Base-by-base conservation (phyloP, 2,329 filamentous ascomycete species). In the Bertia moriformis region DNA sequence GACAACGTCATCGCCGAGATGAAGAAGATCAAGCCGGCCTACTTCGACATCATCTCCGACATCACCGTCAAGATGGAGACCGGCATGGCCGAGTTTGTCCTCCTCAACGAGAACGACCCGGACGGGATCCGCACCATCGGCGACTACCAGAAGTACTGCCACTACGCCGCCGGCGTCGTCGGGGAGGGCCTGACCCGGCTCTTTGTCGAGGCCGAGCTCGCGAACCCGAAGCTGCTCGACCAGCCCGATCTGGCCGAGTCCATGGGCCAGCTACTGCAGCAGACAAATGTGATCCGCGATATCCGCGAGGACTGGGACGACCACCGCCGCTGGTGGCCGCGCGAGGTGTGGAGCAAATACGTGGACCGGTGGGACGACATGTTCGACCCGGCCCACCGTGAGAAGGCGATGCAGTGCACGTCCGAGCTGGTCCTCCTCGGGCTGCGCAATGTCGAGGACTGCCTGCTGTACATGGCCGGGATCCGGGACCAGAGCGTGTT, bases 231-330 rank as follows among this genome's bases (percentile, higher is more conserved):
- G 41, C 71, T 98, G 39, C 65, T 89, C 39, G 72, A 88, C 45
- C 76, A 85, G 39, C 78, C 83, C 22, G 68, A 85, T 44, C 72
- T 98, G 38, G 84, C 86, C 49, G 88, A 94, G 61, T 89, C 86
- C 35, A 98, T 98, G 91, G 91, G 86, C 18, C 83, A 94, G 48
- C 94, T 98, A 61, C 66, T 98, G 44, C 91, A 98, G 56, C 94
- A 98, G 68, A 93, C 87, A 47, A 98, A 98, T 68, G 95, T 98
- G 57, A 95, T 96, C 54, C 85, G 91, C 54, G 91, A 98, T 57
- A 73, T 96, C 46, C 77, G 79, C 49, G 91, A 98, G 58, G 91
- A 98, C 54, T 79, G 79, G 49, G 73, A 83, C 42, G 91, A 96
- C 58, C 78, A 81, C 49, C 77, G 91, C 44, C 78, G 84, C 42